These are phyloP conservation scores for Microbotryomycetes sp. DNA, from an alignment of 1,284 basidiomycete species.

Conservation along the genomic window DNA sequence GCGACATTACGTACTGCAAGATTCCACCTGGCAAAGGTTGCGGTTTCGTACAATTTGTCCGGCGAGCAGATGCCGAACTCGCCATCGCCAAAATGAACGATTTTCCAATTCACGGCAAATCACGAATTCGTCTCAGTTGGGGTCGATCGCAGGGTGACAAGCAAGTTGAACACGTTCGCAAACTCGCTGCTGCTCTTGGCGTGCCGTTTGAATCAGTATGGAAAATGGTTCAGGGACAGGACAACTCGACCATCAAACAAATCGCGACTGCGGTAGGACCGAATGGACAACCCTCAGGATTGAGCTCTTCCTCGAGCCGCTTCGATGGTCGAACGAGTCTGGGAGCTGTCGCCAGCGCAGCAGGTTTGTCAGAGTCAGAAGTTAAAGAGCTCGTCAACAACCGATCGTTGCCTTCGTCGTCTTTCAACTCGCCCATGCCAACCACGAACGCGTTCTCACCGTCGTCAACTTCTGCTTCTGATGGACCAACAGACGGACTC, in stretches of 20 bases:
- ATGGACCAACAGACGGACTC: slow-evolving; percentile 13
- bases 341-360: slow-evolving; percentile 28
- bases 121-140: slow-evolving; percentile 81
- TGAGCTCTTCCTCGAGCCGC: background rate
- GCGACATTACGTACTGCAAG: slow-evolving; percentile 90
- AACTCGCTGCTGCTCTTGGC: slow-evolving; percentile 36
- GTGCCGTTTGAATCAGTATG: slow-evolving; percentile 37
- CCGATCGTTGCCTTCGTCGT: background rate
- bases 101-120: slow-evolving; percentile 80
- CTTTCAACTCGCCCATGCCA: background rate
- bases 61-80: slow-evolving; percentile 80
- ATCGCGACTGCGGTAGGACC: slow-evolving; percentile 35
- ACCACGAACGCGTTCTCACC: slow-evolving; percentile 4
- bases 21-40: slow-evolving; percentile 92
- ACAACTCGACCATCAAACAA: slow-evolving; percentile 38
- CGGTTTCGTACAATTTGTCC: slow-evolving; percentile 89
- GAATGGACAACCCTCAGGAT: slow-evolving; percentile 9
- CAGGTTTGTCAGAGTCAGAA: slow-evolving; percentile 29
- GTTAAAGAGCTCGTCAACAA: slow-evolving; percentile 28
- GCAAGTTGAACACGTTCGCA: slow-evolving; percentile 38
- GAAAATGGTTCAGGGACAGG: slow-evolving; percentile 37
- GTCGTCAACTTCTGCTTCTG: slow-evolving; percentile 3
- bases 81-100: slow-evolving; percentile 96
- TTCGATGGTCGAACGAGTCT: slow-evolving; percentile 18
- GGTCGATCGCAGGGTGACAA: slow-evolving; percentile 63